Conservation (phyloP, 2,329 filamentous ascomycete species). For the Colletotrichum lentis region DNA sequence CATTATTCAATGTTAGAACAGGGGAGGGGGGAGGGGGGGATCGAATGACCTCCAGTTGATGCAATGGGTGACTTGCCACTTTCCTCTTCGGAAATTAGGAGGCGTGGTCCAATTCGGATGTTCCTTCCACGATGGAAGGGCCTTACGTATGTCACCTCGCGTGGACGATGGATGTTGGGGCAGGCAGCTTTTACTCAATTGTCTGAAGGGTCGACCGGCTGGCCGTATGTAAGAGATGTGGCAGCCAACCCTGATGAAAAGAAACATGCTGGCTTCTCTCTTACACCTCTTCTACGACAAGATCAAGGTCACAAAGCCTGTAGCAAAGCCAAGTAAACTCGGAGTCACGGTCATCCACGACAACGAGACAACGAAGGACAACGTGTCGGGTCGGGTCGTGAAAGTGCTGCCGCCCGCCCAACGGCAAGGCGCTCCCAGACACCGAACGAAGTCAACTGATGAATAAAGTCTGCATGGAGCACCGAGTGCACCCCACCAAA, state of each 20-base stretch:
- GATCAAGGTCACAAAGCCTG: neutral
- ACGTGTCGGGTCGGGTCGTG: conserved; percentile 2
- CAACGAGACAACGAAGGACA: neutral
- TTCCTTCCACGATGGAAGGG: conserved; percentile 24
- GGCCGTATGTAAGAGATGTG: conserved; percentile 11
- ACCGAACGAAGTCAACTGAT: conserved; percentile 28
- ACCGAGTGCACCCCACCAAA: conserved; percentile 27
- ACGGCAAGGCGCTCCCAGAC: conserved; percentile 27
- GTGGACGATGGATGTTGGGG: conserved; percentile 30
- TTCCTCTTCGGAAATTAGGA: conserved; percentile 17
- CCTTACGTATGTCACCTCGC: conserved; percentile 33
- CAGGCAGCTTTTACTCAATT: conserved; percentile 29
- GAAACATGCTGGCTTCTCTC: conserved; percentile 16
- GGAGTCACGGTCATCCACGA: conserved; percentile 1
- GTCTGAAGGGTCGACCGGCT: neutral
- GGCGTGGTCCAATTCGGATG: conserved; percentile 26
- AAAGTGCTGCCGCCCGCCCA: conserved; percentile 12
- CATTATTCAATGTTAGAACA: neutral
- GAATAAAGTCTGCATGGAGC: conserved; percentile 28
- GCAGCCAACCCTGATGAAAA: neutral
- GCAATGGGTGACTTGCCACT: conserved; percentile 23
- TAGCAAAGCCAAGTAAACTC: neutral
- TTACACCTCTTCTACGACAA: neutral
- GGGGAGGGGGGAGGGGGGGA: conserved; percentile 1
- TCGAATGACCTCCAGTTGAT: conserved; percentile 23